Conservation (phyloP, 1,284 basidiomycete genomes). For the Ganoderma resinaceum region DNA sequence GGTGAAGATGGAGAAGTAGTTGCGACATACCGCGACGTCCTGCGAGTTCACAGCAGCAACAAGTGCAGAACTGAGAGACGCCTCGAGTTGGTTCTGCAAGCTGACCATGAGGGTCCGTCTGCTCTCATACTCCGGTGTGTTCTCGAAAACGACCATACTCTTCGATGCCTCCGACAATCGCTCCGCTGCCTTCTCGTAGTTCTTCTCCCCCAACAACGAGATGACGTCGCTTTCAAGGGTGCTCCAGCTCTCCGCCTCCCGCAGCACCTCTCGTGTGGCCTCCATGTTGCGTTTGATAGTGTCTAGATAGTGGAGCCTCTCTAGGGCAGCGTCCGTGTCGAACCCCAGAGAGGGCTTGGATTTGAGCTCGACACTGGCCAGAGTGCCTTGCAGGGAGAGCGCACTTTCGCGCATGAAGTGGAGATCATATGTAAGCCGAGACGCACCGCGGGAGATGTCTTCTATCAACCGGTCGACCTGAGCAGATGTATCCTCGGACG, state of each 20-base stretch:
- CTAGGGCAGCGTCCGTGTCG: slow-evolving; percentile 68
- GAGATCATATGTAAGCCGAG: slow-evolving; percentile 89
- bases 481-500: slow-evolving; percentile 86
- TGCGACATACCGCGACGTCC: slow-evolving; percentile 76
- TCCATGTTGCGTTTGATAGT: slow-evolving; percentile 87
- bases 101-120: slow-evolving; percentile 85
- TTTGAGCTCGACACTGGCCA: slow-evolving; percentile 64
- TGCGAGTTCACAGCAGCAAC: slow-evolving; percentile 81
- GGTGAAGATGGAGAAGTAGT: slow-evolving; percentile 86
- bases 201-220: slow-evolving; percentile 77
- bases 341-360: slow-evolving; percentile 56
- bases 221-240: slow-evolving; percentile 92
- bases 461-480: slow-evolving; percentile 88
- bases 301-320: slow-evolving; percentile 81
- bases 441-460: slow-evolving; percentile 88
- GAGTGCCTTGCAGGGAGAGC: slow-evolving; percentile 69
- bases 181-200: slow-evolving; percentile 87
- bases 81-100: slow-evolving; percentile 93
- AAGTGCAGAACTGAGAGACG: slow-evolving; percentile 84
- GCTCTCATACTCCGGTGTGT: slow-evolving; percentile 87
- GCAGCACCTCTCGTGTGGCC: slow-evolving; percentile 82
- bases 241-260: slow-evolving; percentile 94
- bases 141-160: slow-evolving; percentile 90
- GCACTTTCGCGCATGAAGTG: slow-evolving; percentile 96
- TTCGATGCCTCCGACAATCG: slow-evolving; percentile 86